Conservation (phyloP, 805 yeast genomes). For the Kockiozyma suomiensis region DNA sequence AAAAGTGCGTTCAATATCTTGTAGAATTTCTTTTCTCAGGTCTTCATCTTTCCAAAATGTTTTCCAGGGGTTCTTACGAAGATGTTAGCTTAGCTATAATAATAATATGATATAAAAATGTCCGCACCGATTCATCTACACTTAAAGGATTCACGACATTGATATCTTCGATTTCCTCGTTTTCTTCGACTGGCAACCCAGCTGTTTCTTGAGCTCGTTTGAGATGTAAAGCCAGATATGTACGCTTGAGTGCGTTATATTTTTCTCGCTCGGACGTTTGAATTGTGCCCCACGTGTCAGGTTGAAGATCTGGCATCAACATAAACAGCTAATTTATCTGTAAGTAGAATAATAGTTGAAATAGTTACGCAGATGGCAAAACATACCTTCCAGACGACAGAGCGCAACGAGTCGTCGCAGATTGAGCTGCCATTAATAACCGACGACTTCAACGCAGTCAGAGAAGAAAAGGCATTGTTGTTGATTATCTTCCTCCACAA, state of each 20-base stretch:
- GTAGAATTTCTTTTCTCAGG: slow-evolving; percentile 36
- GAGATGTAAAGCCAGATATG: slow-evolving; percentile 22
- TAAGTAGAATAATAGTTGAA: background rate
- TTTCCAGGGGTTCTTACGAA: slow-evolving; percentile 32
- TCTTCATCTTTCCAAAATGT: slow-evolving; percentile 32
- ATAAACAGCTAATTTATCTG: slow-evolving; percentile 16
- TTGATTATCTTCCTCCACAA: slow-evolving; percentile 21
- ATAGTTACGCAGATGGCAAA: background rate
- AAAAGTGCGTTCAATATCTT: slow-evolving; percentile 43
- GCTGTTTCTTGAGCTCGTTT: slow-evolving; percentile 12
- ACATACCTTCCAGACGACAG: slow-evolving; percentile 31
- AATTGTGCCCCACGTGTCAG: slow-evolving; percentile 29
- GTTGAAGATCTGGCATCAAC: slow-evolving; percentile 30
- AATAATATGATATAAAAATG: no score
- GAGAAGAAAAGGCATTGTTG: slow-evolving; percentile 13
- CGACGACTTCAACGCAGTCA: slow-evolving; percentile 25
- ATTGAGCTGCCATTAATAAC: slow-evolving; percentile 22
- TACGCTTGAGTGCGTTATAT: slow-evolving; percentile 20
- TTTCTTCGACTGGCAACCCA: background rate
- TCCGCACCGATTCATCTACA: slow-evolving; percentile 29
- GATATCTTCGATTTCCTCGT: slow-evolving; percentile 20
- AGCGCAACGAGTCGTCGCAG: slow-evolving; percentile 26
- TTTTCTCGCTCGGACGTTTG: slow-evolving; percentile 18
- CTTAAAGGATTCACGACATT: slow-evolving; percentile 30
- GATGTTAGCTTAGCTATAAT: background rate